These are phyloP conservation scores for Lipomyces orientalis DNA, from an alignment of 805 yeast species.

Conservation along the genomic window DNA sequence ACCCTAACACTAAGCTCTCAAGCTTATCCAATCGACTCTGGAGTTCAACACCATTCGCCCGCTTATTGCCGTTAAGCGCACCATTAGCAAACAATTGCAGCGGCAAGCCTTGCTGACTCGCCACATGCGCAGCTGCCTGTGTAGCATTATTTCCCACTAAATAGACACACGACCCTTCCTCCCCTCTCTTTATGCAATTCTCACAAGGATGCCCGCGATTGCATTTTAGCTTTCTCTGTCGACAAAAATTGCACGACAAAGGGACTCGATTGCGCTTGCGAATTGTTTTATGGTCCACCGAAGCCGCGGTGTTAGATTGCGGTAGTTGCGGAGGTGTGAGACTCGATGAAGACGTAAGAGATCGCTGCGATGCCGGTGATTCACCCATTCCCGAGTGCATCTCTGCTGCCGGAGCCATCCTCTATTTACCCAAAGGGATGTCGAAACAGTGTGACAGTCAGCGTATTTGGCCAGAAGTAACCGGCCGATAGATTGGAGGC, in stretches of 20 bases:
- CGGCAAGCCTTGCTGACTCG: conserved; percentile 18
- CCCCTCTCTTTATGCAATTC: conserved; percentile 43
- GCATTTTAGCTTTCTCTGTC: conserved; percentile 46
- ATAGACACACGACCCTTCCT: conserved; percentile 34
- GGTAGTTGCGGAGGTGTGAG: conserved; percentile 32
- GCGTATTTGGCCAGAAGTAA: background rate
- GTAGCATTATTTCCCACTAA: conserved; percentile 22
- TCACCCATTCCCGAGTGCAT: background rate
- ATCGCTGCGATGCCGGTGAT: conserved; percentile 9
- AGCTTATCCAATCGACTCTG: conserved; percentile 42
- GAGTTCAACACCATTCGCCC: conserved; percentile 37
- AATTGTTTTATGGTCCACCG: conserved; percentile 35
- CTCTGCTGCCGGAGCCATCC: background rate
- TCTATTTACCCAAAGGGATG: background rate
- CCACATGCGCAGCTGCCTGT: conserved; percentile 14
- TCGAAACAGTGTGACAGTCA: background rate
- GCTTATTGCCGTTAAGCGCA: conserved; percentile 7
- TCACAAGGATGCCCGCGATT: conserved; percentile 46
- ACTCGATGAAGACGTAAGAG: conserved; percentile 9
- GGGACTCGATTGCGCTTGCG: conserved; percentile 44
- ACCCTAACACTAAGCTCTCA: conserved; percentile 42
- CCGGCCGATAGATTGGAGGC: background rate
- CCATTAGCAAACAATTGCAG: conserved; percentile 17
- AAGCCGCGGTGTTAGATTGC: conserved; percentile 24
- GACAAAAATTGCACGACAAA: conserved; percentile 44